phyloP scores from a whole-genome alignment of 2,329 filamentous ascomycete species.

The Fusarium equiseti region DNA sequence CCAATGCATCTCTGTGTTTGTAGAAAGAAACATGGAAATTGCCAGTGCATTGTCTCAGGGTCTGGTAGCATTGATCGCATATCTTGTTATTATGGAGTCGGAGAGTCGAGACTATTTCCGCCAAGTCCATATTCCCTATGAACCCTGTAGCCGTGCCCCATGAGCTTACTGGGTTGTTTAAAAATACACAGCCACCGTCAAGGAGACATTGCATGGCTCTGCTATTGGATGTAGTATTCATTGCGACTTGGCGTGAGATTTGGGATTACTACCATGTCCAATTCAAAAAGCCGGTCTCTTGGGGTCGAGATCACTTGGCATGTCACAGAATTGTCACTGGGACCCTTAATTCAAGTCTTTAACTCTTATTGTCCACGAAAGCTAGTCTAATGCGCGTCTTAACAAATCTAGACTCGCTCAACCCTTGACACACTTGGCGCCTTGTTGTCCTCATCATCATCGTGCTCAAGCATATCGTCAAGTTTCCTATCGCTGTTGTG shows the following conservation, averaged over 20 bases:
- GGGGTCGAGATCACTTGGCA: not conserved
- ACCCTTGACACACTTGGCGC: slow-evolving; percentile 13
- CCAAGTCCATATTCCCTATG: not conserved
- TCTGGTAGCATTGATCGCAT: not conserved
- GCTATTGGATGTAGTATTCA: not conserved
- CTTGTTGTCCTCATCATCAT: slow-evolving; percentile 14
- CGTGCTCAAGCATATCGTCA: slow-evolving; percentile 17
- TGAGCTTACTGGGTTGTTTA: not conserved
- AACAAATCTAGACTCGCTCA: not conserved
- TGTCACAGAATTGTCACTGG: not conserved
- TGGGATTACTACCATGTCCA: not conserved
- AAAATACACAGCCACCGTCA: not conserved
- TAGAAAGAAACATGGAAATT: not conserved
- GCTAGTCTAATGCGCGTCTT: not conserved
- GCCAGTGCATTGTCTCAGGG: not conserved
- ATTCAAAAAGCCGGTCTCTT: not conserved
- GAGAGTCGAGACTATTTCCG: not conserved
- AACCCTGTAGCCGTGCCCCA: not conserved
- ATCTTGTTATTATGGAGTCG: not conserved
- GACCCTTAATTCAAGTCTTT: not conserved
- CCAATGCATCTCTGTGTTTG: not conserved
- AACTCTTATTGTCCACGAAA: not conserved
- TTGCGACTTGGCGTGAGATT: not conserved
- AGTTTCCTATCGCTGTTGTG: not conserved
- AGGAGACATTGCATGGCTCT: not conserved